Percentiles rank a stretch among this genome's conserved stretches.
phyloP scores from a whole-genome alignment of 345 rosid genomes.

The Eucalyptus grandis region DNA sequence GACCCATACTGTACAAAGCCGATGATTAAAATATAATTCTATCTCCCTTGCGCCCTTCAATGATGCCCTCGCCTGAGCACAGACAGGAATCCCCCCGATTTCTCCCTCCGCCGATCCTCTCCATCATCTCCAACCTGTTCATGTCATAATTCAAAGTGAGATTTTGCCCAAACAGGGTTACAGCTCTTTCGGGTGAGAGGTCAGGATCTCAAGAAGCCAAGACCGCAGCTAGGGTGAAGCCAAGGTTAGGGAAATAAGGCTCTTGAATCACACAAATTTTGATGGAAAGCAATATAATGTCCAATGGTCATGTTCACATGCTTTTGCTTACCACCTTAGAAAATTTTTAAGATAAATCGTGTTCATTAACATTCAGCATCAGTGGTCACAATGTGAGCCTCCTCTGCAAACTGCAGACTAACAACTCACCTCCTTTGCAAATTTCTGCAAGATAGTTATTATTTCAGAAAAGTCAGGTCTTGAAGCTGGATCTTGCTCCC shows the following conservation, averaged over 20 bases:
- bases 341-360: background rate
- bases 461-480: conserved; percentile 92
- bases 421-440: conserved; percentile 61
- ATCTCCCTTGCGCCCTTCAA: background rate
- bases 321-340: background rate
- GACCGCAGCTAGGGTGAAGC: background rate
- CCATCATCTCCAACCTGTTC: conserved; percentile 59
- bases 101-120: conserved; percentile 63
- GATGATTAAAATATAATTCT: background rate
- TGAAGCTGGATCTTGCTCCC: conserved; percentile 81
- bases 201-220: background rate
- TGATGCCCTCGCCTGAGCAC: conserved; percentile 83
- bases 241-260: background rate
- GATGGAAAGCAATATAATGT: background rate
- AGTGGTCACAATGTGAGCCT: background rate
- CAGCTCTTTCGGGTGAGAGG: background rate
- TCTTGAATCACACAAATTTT: background rate
- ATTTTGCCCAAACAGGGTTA: background rate
- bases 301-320: background rate
- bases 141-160: background rate
- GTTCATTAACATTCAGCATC: background rate
- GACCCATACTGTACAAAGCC: conserved; percentile 13
- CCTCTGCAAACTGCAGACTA: background rate
- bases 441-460: conserved; percentile 45
- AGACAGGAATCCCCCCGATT: conserved; percentile 65